Conservation (phyloP, 768 basidiomycete species). For the Cystofilobasidium bisporidii region DNA sequence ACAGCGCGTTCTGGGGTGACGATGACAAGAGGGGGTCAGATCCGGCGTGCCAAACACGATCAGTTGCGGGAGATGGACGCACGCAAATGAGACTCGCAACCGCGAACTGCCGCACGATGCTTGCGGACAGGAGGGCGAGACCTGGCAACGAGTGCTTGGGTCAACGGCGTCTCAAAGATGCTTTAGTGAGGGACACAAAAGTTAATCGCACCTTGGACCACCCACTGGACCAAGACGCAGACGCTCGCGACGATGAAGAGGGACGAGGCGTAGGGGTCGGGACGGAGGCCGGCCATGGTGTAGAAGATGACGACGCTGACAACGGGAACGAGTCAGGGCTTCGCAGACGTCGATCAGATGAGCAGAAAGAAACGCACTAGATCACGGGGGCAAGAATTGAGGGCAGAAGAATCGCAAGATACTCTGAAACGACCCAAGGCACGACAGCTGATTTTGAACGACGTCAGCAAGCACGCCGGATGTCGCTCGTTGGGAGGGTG, state of each 20-base stretch:
- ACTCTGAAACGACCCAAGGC: constrained; percentile 43
- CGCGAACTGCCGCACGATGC: constrained; percentile 39
- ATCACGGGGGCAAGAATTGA: constrained; percentile 40
- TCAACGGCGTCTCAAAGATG: neutral
- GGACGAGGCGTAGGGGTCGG: constrained; percentile 40
- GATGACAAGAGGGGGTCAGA: neutral
- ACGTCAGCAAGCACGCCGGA: neutral
- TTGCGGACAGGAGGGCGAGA: constrained; percentile 36
- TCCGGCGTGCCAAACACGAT: too few relatives aligned
- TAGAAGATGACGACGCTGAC: constrained; percentile 3
- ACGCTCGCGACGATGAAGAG: constrained; percentile 41
- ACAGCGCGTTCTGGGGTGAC: constrained; percentile 16
- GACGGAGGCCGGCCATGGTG: constrained; percentile 38
- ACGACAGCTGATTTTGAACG: constrained; percentile 34
- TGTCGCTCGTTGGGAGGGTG: neutral
- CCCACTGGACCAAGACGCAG: constrained; percentile 35
- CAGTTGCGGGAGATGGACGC: neutral
- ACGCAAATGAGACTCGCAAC: constrained; percentile 36
- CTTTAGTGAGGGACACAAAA: neutral
- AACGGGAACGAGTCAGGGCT: too few relatives aligned
- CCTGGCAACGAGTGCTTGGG: constrained; percentile 14
- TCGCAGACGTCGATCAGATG: too few relatives aligned
- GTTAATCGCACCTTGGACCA: neutral
- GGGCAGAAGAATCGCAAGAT: constrained; percentile 42
- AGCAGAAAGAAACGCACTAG: too few relatives aligned